Percentiles rank a stretch among this genome's conserved stretches.
Evolutionary conservation across 768 basidiomycete species (phyloP).

Genomic region (Lactifluus subvellereus): DNA sequence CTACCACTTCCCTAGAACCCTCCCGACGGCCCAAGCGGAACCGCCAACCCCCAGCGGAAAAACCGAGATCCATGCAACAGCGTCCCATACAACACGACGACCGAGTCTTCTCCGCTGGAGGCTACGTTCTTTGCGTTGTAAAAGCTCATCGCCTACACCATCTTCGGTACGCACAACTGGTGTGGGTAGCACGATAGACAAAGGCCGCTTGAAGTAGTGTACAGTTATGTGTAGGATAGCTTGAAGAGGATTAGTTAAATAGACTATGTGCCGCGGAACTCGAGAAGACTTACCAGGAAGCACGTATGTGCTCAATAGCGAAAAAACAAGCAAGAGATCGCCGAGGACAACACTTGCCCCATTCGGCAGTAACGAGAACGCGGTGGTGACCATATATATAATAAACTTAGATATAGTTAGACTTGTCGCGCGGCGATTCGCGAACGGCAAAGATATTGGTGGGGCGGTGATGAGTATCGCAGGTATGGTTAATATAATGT

Average conservation of each 20-base stretch:
- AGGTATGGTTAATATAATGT: slow-evolving; percentile 56
- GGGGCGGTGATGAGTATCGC: slow-evolving; percentile 52
- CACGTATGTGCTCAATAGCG: slow-evolving; percentile 53
- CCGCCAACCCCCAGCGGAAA: slow-evolving; percentile 54
- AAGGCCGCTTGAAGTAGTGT: slow-evolving; percentile 79
- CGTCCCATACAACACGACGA: slow-evolving; percentile 74
- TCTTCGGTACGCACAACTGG: slow-evolving; percentile 12
- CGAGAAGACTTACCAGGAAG: slow-evolving; percentile 44
- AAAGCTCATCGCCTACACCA: slow-evolving; percentile 51
- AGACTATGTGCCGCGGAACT: background rate
- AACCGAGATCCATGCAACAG: slow-evolving; percentile 73
- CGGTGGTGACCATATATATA: slow-evolving; percentile 38
- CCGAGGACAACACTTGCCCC: slow-evolving; percentile 38
- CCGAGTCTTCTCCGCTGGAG: slow-evolving; percentile 70
- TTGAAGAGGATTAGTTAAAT: slow-evolving; percentile 23
- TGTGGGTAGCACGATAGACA: slow-evolving; percentile 72
- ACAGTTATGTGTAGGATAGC: slow-evolving; percentile 74
- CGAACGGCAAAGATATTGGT: slow-evolving; percentile 43
- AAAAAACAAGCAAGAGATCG: slow-evolving; percentile 44
- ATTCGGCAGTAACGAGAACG: slow-evolving; percentile 43
- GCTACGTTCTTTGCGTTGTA: slow-evolving; percentile 81
- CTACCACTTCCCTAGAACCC: slow-evolving; percentile 50
- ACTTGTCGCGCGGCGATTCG: slow-evolving; percentile 35
- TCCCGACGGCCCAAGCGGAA: slow-evolving; percentile 52
- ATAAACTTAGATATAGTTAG: slow-evolving; percentile 45